A percentile compares a stretch with the other conserved stretches of the same genome.
Conservation (phyloP, 176 grass and related monocot species). For the Triticum monococcum region DNA sequence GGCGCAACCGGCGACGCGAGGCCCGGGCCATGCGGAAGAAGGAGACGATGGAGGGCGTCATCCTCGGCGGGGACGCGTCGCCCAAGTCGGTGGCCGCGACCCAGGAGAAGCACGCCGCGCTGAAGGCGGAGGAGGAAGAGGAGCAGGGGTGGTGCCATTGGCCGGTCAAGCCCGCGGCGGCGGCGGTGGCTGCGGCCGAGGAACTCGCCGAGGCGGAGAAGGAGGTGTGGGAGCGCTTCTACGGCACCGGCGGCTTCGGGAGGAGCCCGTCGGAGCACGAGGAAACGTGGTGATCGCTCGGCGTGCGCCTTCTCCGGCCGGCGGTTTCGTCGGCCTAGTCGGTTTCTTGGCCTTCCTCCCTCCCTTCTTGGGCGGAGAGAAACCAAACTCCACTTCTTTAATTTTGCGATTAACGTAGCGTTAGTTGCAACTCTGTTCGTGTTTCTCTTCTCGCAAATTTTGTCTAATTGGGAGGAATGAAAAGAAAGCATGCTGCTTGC, state of each 20-base stretch:
- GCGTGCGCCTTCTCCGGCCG: background rate
- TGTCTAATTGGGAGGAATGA: slow-evolving; percentile 6
- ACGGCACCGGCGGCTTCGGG: slow-evolving; percentile 80
- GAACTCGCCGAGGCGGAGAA: slow-evolving; percentile 48
- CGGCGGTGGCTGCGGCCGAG: background rate
- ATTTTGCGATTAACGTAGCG: background rate
- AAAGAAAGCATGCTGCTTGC: background rate
- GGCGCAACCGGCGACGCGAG: background rate
- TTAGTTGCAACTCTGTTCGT: background rate
- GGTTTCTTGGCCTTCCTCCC: slow-evolving; percentile 25
- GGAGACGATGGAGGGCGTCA: slow-evolving; percentile 23
- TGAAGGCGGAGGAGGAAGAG: background rate
- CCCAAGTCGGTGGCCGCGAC: background rate
- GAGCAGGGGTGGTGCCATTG: slow-evolving; percentile 2
- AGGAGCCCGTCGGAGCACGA: slow-evolving; percentile 72
- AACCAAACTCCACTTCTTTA: background rate
- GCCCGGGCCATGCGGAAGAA: slow-evolving; percentile 19
- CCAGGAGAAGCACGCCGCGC: background rate
- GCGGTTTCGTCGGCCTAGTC: background rate
- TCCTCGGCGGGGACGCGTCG: slow-evolving; percentile 5
- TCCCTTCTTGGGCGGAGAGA: slow-evolving; percentile 7
- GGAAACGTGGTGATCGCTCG: background rate
- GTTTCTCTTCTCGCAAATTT: slow-evolving; percentile 5
- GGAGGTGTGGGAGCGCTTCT: slow-evolving; percentile 66
- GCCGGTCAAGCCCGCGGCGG: background rate